Evolutionary conservation across 2,329 filamentous ascomycete genomes (phyloP).

Genomic region (Pyricularia grisea): DNA sequence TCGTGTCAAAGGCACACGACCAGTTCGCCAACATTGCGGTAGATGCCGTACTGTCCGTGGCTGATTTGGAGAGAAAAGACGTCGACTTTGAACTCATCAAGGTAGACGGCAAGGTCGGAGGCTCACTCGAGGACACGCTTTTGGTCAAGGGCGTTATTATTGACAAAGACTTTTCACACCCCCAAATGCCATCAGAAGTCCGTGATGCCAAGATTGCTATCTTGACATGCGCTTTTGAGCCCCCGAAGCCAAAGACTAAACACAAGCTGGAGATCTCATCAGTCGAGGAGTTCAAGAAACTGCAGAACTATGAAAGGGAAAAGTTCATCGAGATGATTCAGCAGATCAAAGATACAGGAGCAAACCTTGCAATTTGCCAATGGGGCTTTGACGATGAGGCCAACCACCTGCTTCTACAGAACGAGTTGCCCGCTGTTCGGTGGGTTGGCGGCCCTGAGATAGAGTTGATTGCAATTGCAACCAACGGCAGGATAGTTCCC

Average conservation of each 20-base stretch:
- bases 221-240: conserved; percentile 94
- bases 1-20: conserved; percentile 97
- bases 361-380: conserved; percentile 96
- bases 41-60: conserved; percentile 92
- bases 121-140: conserved; percentile 82
- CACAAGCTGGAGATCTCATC: conserved; percentile 97
- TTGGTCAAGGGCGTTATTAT: conserved; percentile 97
- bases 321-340: conserved; percentile 99
- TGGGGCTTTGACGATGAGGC: conserved; percentile 99
- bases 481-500: conserved; percentile 94
- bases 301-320: conserved; percentile 89
- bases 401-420: conserved; percentile 93
- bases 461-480: conserved; percentile 96
- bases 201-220: conserved; percentile 95
- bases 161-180: conserved; percentile 99
- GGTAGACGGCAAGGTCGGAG: conserved; percentile 96
- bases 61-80: conserved; percentile 90
- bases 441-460: conserved; percentile 99
- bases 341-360: conserved; percentile 94
- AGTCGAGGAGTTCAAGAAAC: conserved; percentile 96
- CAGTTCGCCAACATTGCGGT: conserved; percentile 97
- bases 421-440: conserved; percentile 87
- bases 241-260: conserved; percentile 99
- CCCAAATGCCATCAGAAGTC: conserved; percentile 96
- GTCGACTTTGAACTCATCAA: conserved; percentile 99